These are phyloP conservation scores for Barnettozyma californica DNA, from an alignment of 805 yeast species.

Conservation along the genomic window DNA sequence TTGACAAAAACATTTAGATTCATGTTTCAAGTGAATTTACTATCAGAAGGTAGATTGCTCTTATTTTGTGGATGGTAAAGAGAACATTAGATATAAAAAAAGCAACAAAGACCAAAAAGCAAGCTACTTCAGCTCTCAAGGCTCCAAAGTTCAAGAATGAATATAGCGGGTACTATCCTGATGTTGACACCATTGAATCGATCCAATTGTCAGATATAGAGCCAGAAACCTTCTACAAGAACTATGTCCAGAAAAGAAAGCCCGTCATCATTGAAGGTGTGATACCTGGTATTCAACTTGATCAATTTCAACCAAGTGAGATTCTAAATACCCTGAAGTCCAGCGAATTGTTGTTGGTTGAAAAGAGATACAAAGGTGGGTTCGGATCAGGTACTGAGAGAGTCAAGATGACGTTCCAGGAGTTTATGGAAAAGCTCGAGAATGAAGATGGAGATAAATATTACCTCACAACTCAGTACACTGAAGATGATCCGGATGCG, in stretches of 20 bases:
- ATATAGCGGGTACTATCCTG: slow-evolving; percentile 12
- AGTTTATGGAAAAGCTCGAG: slow-evolving; percentile 39
- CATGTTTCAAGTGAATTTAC: too few relatives aligned
- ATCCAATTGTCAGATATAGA: slow-evolving; percentile 4
- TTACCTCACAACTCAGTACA: slow-evolving; percentile 69
- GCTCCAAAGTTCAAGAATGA: slow-evolving; percentile 9
- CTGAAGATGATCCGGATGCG: slow-evolving; percentile 37
- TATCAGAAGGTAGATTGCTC: too few relatives aligned
- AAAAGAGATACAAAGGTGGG: slow-evolving; percentile 52
- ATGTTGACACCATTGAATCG: background rate
- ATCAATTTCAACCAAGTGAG: slow-evolving; percentile 29
- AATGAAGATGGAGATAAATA: slow-evolving; percentile 41
- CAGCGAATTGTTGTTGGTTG: slow-evolving; percentile 44
- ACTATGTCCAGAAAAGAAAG: slow-evolving; percentile 17
- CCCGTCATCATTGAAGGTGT: slow-evolving; percentile 47
- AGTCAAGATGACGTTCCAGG: slow-evolving; percentile 42
- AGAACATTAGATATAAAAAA: background rate
- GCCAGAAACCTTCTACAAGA: slow-evolving; percentile 9
- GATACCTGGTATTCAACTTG: slow-evolving; percentile 30
- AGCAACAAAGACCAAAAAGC: background rate
- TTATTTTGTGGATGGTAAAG: slow-evolving; percentile 6
- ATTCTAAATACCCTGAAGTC: slow-evolving; percentile 35
- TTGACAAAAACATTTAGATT: too few relatives aligned
- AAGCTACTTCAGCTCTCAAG: background rate
- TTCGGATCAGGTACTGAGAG: slow-evolving; percentile 63